Evolutionary conservation across 305 asterid species (phyloP).

Genomic region (Rubia balearica): DNA sequence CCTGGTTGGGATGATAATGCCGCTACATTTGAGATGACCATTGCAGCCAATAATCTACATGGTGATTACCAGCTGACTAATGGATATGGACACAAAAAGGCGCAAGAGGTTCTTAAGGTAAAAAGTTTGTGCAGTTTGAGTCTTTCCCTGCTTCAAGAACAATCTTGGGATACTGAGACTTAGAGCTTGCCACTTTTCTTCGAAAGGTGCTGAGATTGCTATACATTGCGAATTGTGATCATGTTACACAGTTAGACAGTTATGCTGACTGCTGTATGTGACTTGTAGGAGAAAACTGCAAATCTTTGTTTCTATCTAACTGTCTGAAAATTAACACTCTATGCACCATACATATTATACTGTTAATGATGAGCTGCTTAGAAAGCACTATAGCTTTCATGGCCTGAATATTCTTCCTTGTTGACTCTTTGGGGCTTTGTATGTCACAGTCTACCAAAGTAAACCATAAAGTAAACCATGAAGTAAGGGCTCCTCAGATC

Average conservation of each 20-base stretch:
- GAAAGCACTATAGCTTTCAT: background rate
- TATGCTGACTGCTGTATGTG: background rate
- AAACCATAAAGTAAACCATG: background rate
- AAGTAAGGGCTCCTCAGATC: background rate
- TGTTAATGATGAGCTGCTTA: background rate
- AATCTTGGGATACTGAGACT: background rate
- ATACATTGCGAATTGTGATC: background rate
- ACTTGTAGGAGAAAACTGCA: background rate
- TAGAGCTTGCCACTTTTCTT: background rate
- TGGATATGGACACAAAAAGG: constrained; percentile 59
- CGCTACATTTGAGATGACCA: constrained; percentile 59
- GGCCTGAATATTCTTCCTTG: background rate
- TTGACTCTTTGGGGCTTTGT: background rate
- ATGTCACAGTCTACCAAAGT: background rate
- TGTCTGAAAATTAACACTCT: background rate
- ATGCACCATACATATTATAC: background rate
- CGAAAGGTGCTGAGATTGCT: background rate
- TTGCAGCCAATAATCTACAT: constrained; percentile 46
- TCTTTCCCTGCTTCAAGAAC: background rate
- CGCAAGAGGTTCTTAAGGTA: constrained; percentile 53
- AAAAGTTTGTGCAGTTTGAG: constrained; percentile 9
- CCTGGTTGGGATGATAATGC: constrained; percentile 84
- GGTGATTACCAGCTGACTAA: constrained; percentile 81
- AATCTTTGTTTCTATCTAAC: background rate
- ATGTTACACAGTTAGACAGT: background rate